A percentile compares a stretch with the other conserved stretches of the same genome.
Evolutionary conservation across 2,329 filamentous ascomycete species (phyloP).

Genomic region (Ascochyta pisi): DNA sequence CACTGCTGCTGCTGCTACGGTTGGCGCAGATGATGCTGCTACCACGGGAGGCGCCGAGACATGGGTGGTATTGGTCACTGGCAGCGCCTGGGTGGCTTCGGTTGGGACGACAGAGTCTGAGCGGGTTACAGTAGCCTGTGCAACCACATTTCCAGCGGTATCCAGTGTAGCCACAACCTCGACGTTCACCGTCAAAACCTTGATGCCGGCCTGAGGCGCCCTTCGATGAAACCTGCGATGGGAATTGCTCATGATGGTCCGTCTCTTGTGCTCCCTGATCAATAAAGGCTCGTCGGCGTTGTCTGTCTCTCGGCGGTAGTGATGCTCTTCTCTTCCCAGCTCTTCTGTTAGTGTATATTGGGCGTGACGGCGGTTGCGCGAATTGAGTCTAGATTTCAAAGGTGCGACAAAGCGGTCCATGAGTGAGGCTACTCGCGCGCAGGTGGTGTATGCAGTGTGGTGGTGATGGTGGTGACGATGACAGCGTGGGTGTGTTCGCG

Average conservation of each 20-base stretch:
- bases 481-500: conserved; percentile 18
- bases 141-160: conserved; percentile 35
- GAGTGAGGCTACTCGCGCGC: conserved; percentile 27
- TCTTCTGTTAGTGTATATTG: conserved; percentile 17
- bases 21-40: neutral
- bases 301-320: conserved; percentile 22
- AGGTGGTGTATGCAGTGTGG: conserved; percentile 26
- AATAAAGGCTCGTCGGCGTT: conserved; percentile 25
- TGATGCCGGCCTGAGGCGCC: conserved; percentile 23
- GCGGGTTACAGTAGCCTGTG: conserved; percentile 33
- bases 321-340: neutral
- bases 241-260: conserved; percentile 37
- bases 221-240: conserved; percentile 47
- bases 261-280: conserved; percentile 28
- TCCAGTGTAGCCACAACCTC: conserved; percentile 43
- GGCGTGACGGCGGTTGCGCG: conserved; percentile 32
- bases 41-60: conserved; percentile 1
- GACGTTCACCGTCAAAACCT: conserved; percentile 38
- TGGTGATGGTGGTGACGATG: conserved; percentile 24
- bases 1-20: conserved; percentile 13
- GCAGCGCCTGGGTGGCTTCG: neutral
- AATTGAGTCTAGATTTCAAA: conserved; percentile 34
- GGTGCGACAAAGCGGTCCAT: conserved; percentile 41
- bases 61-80: neutral
- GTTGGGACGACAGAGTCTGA: conserved; percentile 10